These are phyloP conservation scores for Tuber melanosporum DNA, from an alignment of 495 filamentous ascomycete genomes.

Conservation along the genomic window DNA sequence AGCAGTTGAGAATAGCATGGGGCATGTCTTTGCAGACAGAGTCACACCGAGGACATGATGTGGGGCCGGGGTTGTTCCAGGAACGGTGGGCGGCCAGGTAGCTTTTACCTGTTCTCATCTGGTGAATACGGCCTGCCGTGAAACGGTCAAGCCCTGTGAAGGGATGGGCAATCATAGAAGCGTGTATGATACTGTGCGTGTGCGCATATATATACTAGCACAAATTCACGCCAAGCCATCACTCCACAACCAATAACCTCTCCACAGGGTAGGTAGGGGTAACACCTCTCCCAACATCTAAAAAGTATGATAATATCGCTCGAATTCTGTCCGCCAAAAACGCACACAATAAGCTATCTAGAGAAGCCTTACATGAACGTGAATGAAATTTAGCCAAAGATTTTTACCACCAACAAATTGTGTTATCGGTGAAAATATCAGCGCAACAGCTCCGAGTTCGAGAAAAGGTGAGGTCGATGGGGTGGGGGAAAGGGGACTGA, in stretches of 20 bases:
- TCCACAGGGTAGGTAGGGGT: neutral
- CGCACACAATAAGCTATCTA: constrained; percentile 6
- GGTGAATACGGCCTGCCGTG: too few relatives aligned
- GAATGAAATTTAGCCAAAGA: neutral
- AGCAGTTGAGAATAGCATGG: too few relatives aligned
- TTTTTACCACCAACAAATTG: neutral
- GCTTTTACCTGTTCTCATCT: too few relatives aligned
- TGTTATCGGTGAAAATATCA: constrained; percentile 1
- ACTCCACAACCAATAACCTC: neutral
- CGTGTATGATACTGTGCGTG: too few relatives aligned
- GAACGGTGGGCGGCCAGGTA: too few relatives aligned
- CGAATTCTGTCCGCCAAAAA: constrained; percentile 1
- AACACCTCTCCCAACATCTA: neutral
- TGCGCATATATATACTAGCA: neutral
- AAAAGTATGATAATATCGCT: neutral
- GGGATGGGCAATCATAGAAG: too few relatives aligned
- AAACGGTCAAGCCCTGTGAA: too few relatives aligned
- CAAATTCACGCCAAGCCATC: neutral
- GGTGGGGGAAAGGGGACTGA: neutral
- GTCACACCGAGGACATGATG: too few relatives aligned
- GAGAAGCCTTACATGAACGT: constrained; percentile 3
- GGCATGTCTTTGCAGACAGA: too few relatives aligned
- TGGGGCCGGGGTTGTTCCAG: too few relatives aligned
- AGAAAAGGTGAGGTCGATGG: neutral
- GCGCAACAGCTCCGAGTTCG: neutral